These are phyloP conservation scores for Pleurotus salmoneostramineus DNA, from an alignment of 768 basidiomycete genomes.

Conservation along the genomic window DNA sequence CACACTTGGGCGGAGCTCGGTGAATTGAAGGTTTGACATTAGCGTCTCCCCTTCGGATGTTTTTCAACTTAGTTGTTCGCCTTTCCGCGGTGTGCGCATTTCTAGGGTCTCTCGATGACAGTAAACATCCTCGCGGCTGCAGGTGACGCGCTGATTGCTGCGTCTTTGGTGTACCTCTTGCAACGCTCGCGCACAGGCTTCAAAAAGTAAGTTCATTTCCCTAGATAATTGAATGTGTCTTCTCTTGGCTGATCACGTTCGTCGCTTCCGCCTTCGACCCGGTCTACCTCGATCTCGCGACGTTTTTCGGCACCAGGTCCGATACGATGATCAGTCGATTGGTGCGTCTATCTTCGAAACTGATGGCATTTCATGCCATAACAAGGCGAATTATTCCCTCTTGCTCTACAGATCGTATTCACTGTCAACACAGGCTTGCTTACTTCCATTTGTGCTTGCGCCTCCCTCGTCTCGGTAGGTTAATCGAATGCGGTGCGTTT, in stretches of 20 bases:
- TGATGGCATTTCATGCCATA: constrained; percentile 37
- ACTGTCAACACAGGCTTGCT: constrained; percentile 10
- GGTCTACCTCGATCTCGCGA: background rate
- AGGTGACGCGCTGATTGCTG: constrained; percentile 7
- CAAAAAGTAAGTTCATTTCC: constrained; percentile 7
- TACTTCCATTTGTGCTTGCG: constrained; percentile 1
- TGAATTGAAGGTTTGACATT: constrained; percentile 35
- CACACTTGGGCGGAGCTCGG: constrained; percentile 39
- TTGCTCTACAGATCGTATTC: constrained; percentile 9
- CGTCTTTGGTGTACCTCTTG: constrained; percentile 7
- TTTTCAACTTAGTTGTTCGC: background rate
- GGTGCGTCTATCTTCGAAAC: constrained; percentile 23
- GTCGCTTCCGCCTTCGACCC: background rate
- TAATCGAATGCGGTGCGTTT: background rate
- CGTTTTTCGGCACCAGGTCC: constrained; percentile 22
- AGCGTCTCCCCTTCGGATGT: background rate
- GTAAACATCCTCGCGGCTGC: constrained; percentile 6
- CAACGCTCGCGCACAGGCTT: constrained; percentile 10
- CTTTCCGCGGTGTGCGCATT: background rate
- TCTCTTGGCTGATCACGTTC: background rate
- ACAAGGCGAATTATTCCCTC: constrained; percentile 28
- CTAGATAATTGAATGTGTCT: constrained; percentile 11
- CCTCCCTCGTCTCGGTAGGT: background rate
- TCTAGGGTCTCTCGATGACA: constrained; percentile 40
- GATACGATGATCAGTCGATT: constrained; percentile 42